phyloP scores from a whole-genome alignment of 768 basidiomycete species.

The Cyclocybe aegerita region DNA sequence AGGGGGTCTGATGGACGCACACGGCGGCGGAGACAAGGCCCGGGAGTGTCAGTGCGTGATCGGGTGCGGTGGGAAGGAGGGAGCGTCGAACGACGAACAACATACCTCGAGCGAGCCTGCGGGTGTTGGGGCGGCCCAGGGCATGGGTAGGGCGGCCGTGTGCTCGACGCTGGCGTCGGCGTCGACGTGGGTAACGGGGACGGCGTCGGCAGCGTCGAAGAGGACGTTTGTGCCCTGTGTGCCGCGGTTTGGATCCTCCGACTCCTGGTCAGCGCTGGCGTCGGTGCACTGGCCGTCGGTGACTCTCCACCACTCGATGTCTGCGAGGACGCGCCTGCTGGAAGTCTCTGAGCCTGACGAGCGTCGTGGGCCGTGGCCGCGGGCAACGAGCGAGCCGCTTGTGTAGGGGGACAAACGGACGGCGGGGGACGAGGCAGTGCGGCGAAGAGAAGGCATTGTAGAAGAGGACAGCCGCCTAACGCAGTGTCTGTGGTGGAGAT shows the following conservation, averaged over 20 bases:
- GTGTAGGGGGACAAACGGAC: conserved; percentile 73
- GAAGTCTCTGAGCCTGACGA: conserved; percentile 67
- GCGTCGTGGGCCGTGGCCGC: conserved; percentile 53
- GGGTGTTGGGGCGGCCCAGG: conserved; percentile 25
- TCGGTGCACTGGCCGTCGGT: conserved; percentile 63
- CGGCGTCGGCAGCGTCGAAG: conserved; percentile 20
- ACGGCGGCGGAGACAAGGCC: conserved; percentile 3
- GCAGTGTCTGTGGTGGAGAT: conserved; percentile 40
- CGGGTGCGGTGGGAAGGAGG: too few species aligned
- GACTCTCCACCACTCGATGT: conserved; percentile 89
- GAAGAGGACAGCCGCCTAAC: conserved; percentile 45
- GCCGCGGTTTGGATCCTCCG: conserved; percentile 40
- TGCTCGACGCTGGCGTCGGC: conserved; percentile 39
- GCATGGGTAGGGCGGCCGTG: conserved; percentile 33
- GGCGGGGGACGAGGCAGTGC: conserved; percentile 66
- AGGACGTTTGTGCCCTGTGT: conserved; percentile 28
- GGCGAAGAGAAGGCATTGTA: conserved; percentile 79
- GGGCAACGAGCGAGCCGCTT: conserved; percentile 28
- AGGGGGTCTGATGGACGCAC: conserved; percentile 22
- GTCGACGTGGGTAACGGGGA: conserved; percentile 32
- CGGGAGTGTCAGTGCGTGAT: conserved; percentile 6
- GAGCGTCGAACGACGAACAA: conserved; percentile 1
- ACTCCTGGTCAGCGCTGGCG: conserved; percentile 39
- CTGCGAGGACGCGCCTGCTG: conserved; percentile 72
- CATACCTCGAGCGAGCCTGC: conserved; percentile 37